These are phyloP conservation scores for Luffa aegyptiaca DNA, from an alignment of 306 rosid genomes.

Conservation along the genomic window DNA sequence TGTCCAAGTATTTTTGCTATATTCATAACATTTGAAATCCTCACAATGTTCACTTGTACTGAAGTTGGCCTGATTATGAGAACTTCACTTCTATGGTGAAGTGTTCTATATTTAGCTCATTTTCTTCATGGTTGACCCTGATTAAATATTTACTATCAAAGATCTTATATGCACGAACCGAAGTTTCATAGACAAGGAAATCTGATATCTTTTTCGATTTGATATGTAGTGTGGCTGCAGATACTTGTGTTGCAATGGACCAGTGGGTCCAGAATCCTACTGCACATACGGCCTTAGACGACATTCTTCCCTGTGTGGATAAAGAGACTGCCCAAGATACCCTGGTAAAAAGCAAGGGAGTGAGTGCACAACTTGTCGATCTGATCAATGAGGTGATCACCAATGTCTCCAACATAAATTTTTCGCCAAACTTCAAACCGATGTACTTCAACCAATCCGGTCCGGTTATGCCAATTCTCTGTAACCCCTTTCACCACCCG, in stretches of 20 bases:
- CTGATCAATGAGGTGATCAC: conserved; percentile 33
- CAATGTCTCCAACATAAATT: conserved; percentile 37
- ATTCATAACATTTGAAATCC: neutral
- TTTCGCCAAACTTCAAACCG: conserved; percentile 21
- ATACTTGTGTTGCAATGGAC: conserved; percentile 41
- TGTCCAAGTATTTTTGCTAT: neutral
- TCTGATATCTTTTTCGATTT: neutral
- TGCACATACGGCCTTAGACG: conserved; percentile 34
- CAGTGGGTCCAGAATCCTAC: conserved; percentile 36
- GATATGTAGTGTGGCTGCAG: conserved; percentile 26
- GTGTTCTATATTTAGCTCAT: neutral
- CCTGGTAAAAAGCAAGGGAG: conserved; percentile 33
- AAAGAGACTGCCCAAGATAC: conserved; percentile 35
- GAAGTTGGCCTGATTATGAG: neutral
- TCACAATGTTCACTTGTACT: neutral
- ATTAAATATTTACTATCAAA: neutral
- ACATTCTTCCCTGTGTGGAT: conserved; percentile 38
- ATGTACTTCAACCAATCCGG: conserved; percentile 66
- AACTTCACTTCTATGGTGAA: neutral
- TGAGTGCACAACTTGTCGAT: conserved; percentile 28
- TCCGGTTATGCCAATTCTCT: conserved; percentile 42
- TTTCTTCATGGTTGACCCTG: neutral
- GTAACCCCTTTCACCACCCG: conserved; percentile 36
- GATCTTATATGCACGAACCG: neutral
- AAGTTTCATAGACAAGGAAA: neutral